Evolutionary conservation across 345 rosid genomes (phyloP), one percentile per base, ranked within the genome.

Genomic region (Reutealis trisperma): DNA sequence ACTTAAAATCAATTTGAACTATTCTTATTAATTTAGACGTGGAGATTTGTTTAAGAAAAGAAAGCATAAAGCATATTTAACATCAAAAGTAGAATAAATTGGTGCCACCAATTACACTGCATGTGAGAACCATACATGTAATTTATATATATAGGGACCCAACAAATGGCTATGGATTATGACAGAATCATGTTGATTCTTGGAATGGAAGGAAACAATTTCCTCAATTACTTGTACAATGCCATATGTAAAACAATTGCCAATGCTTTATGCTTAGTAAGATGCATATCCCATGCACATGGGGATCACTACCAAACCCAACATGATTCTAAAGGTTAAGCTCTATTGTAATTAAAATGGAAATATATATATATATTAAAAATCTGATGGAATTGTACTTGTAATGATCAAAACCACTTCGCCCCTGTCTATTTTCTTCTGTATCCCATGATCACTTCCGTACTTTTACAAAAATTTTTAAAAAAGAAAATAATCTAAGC

Each of bases 331-430:
- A 37, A 21, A 24, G 52, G 21, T 71, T 16, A 57, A 21, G 42
- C 1, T 15, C 61, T 21, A 10, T 3, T 9, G 2, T 2, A 44
- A 8, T 60, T 6, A 44, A 47, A 72, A 21, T 60, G 22, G 5
- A 2, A 22, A 37, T 25, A 44, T 1, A 22, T 19, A 4, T 22
- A 9, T 55, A 4, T 49, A 3, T 69, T 27, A 71, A 9, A 22
- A 15, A 22, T 55, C 42, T 55, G 37, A 59, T n/a, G 22, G 9
- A 6, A 71, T 27, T 27, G 19, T 24, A 37, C 30, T 15, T 70
- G 49, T 58, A 76, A 72, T 81, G 18, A 63, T 74, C 62, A 77
- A 47, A 24, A 21, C 78, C 57, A 45, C 70, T 13, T 25, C 42
- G 57, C 59, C 60, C 73, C 16, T 57, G 19, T 47, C 25, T 25